Evolutionary conservation across 106 monocot species (phyloP).

Genomic region (Xerophyta viscosa): DNA sequence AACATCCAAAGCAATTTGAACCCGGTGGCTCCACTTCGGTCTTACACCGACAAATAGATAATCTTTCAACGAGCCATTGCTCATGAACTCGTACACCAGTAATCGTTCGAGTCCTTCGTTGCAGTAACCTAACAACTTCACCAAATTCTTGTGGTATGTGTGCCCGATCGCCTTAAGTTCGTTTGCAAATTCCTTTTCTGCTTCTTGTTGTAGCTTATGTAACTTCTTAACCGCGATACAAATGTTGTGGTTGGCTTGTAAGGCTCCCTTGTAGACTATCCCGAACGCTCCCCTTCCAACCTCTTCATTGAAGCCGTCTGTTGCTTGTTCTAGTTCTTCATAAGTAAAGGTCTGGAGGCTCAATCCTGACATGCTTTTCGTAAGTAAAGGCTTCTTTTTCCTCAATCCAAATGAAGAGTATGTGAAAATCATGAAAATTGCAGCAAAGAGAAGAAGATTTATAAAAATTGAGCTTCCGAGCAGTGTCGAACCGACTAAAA

Average conservation of each 20-base stretch:
- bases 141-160: conserved; percentile 18
- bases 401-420: not conserved
- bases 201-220: conserved; percentile 7
- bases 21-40: conserved; percentile 12
- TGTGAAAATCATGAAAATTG: too few species aligned
- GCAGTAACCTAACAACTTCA: conserved; percentile 17
- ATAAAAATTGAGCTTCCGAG: conserved; percentile 10
- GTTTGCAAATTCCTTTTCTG: conserved; percentile 17
- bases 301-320: conserved; percentile 25
- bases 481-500: conserved; percentile 10
- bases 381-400: not conserved
- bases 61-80: conserved; percentile 12
- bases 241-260: not conserved
- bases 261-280: conserved; percentile 24
- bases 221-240: conserved; percentile 31
- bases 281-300: conserved; percentile 33
- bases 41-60: not conserved
- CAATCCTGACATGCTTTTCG: not conserved
- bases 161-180: conserved; percentile 19
- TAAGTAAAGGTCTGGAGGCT: conserved; percentile 16
- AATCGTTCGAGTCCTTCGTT: conserved; percentile 10
- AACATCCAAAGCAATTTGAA: not conserved
- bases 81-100: conserved; percentile 32
- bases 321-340: conserved; percentile 28
- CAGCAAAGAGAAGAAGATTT: too few species aligned